Evolutionary conservation across 345 rosid species (phyloP).

Genomic region (Lumnitzera racemosa): DNA sequence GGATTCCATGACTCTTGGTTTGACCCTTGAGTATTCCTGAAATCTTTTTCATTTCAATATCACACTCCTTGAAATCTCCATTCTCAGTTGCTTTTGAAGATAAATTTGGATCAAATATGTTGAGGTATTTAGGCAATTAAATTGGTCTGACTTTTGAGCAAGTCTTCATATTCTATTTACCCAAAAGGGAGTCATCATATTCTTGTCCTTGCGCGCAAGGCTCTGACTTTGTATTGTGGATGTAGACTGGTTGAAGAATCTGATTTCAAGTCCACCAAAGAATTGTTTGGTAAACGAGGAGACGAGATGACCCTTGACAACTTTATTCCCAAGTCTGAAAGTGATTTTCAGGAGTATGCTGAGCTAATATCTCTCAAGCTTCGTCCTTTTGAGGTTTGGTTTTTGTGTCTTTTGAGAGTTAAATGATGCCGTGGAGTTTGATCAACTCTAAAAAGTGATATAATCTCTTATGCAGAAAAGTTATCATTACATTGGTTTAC

Average conservation of each 20-base stretch:
- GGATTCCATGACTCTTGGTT: too few relatives aligned
- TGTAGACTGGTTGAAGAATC: constrained; percentile 92
- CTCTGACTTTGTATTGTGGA: not conserved
- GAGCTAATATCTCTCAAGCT: constrained; percentile 76
- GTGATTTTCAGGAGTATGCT: constrained; percentile 85
- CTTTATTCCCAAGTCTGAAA: constrained; percentile 92
- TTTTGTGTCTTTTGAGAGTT: constrained; percentile 1
- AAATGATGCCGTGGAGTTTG: not conserved
- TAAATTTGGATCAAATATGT: too few relatives aligned
- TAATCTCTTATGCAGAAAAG: constrained; percentile 57
- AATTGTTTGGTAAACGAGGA: constrained; percentile 52
- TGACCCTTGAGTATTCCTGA: too few relatives aligned
- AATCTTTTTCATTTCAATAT: too few relatives aligned
- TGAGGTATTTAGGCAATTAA: too few relatives aligned
- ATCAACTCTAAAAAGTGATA: not conserved
- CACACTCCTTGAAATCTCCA: too few relatives aligned
- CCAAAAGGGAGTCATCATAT: too few relatives aligned
- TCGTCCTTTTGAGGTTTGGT: constrained; percentile 58
- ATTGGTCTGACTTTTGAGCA: not conserved
- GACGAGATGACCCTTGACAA: constrained; percentile 54
- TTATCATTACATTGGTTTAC: constrained; percentile 58
- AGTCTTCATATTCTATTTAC: too few relatives aligned
- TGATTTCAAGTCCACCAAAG: constrained; percentile 64
- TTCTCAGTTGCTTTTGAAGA: too few relatives aligned
- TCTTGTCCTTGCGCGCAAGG: not conserved